Evolutionary conservation across 345 rosid genomes (phyloP), one percentile per base, ranked within the genome.

Genomic region (Kandelia obovata): DNA sequence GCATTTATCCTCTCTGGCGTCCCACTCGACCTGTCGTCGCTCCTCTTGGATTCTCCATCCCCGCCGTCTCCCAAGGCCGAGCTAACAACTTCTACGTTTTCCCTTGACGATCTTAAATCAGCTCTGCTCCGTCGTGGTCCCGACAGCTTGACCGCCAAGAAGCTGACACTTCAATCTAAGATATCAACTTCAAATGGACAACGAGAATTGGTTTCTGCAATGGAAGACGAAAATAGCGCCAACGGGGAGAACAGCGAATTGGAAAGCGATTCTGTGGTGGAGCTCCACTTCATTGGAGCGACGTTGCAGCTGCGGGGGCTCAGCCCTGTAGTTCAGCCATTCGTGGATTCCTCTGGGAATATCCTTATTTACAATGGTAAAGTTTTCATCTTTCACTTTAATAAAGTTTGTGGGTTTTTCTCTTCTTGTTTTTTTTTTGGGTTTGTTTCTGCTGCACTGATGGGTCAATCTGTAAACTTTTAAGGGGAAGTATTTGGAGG

Each of bases 401-500:
- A 43, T 43, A 15, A 43, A 43, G 13, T 13, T 43, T 43, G 19
- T 13, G 49, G 49, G 49, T 21, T 56, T 67, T 28, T 17, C 53
- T 31, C 7, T 51, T 55, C 1, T 21, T 15, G 4, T 51, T 28
- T 43, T 1, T 20, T 34, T 32, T 6, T n/a, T 35, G 28, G 8
- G 8, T 19, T 61, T 34, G n/a, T n/a, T 6, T 64, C 6, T 20
- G 15, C 13, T 69, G 49, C 53, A n/a, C 20, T 37, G 20, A 34
- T 19, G 21, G 43, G 35, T 57, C 25, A 58, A 68, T 49, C 62
- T 69, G 51, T 69, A n/a, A 2, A 26, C 35, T 70, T 13, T 67
- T 5, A 73, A 92, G 96, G 96, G 16, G 96, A 95, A 78, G 81
- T 90, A 28, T 92, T 88, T 65, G 92, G 90, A 27, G 97, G 96